phyloP scores from a whole-genome alignment of 176 grass and related monocot species.

The Musa schizocarpa region DNA sequence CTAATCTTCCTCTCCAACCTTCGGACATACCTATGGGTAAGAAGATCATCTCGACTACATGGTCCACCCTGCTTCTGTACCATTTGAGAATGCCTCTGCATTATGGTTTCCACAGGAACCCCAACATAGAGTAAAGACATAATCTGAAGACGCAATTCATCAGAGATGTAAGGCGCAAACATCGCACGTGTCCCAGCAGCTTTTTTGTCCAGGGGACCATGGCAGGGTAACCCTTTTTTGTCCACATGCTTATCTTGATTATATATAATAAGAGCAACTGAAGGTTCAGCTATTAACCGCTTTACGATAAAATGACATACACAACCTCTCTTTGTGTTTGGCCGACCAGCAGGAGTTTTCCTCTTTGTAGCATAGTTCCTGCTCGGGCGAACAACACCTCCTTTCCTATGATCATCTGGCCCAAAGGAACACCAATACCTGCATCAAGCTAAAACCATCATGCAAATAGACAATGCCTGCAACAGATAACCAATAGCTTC shows the following conservation, averaged over 20 bases:
- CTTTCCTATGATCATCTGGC: conserved; percentile 84
- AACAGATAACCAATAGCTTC: not conserved
- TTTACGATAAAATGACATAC: conserved; percentile 99
- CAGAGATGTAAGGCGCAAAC: conserved; percentile 92
- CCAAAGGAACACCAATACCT: conserved; percentile 99
- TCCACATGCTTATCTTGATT: conserved; percentile 94
- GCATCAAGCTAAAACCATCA: conserved; percentile 19
- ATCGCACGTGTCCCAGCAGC: conserved; percentile 77
- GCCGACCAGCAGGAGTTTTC: conserved; percentile 82
- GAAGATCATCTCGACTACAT: conserved; percentile 89
- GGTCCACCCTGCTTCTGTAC: conserved; percentile 81
- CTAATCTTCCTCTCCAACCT: conserved; percentile 93
- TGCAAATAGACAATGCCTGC: not conserved
- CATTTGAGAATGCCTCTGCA: conserved; percentile 78
- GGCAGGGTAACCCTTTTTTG: conserved; percentile 80
- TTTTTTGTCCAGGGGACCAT: conserved; percentile 86
- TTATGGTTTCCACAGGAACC: conserved; percentile 88
- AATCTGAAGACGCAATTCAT: conserved; percentile 77
- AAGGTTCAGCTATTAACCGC: conserved; percentile 82
- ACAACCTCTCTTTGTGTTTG: conserved; percentile 96
- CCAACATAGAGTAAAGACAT: conserved; percentile 86
- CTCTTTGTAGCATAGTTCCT: conserved; percentile 51
- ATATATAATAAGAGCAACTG: conserved; percentile 91
- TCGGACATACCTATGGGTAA: conserved; percentile 93
- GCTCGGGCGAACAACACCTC: conserved; percentile 64